A percentile compares a stretch with the other conserved stretches of the same genome.
Conservation (phyloP, 2,329 filamentous ascomycete species). For the Ceratocystis cubensis region DNA sequence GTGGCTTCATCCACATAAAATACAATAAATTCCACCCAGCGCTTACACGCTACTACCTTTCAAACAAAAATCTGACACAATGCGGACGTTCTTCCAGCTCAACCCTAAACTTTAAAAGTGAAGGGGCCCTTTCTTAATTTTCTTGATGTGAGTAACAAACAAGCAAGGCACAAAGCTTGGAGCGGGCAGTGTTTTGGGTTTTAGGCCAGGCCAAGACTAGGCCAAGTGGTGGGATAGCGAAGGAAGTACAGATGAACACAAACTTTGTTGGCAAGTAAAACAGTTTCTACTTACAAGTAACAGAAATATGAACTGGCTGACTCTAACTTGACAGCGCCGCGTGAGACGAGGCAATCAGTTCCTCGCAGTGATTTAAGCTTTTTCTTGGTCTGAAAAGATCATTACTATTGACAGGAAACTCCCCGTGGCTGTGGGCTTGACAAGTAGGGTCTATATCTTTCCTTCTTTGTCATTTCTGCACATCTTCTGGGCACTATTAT, state of each 20-base stretch:
- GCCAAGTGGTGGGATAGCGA: neutral
- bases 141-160: no score
- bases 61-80: conserved; percentile 1
- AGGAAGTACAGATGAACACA: conserved; percentile 5
- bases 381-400: no score
- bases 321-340: no score
- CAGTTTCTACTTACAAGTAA: neutral
- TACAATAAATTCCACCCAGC: neutral
- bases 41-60: neutral
- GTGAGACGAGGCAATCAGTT: neutral
- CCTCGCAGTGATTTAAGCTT: neutral
- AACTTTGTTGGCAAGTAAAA: neutral
- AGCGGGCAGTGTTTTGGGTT: neutral
- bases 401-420: no score
- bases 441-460: neutral
- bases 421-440: no score
- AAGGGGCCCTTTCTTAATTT: neutral
- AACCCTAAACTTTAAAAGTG: conserved; percentile 7
- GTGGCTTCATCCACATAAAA: neutral
- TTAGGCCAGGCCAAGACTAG: neutral
- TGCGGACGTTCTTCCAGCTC: neutral
- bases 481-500: neutral
- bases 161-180: neutral
- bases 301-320: neutral
- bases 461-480: neutral